phyloP scores from a whole-genome alignment of 257 asterid genomes.

The Marsdenia floribunda region DNA sequence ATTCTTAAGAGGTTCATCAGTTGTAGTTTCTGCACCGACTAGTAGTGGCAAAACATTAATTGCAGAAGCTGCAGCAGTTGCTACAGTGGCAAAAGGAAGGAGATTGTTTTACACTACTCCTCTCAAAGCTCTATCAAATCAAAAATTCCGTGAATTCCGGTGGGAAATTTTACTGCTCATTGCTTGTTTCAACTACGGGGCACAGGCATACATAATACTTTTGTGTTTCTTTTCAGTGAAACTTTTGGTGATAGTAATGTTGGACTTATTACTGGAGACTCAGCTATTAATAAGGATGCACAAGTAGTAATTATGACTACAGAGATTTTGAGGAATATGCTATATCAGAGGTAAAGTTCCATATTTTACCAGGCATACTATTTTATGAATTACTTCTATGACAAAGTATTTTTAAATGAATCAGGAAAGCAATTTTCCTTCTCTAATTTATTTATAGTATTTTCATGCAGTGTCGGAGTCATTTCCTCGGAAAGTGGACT shows the following conservation, averaged over 20 bases:
- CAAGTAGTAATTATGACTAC: slow-evolving; percentile 93
- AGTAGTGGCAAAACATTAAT: slow-evolving; percentile 99
- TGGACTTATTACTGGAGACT: slow-evolving; percentile 97
- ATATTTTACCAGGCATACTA: not conserved
- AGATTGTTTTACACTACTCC: slow-evolving; percentile 96
- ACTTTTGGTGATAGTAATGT: slow-evolving; percentile 87
- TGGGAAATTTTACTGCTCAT: slow-evolving; percentile 18
- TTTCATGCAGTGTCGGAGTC: slow-evolving; percentile 63
- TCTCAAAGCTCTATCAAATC: slow-evolving; percentile 91
- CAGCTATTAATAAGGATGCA: slow-evolving; percentile 95
- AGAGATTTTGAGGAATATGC: slow-evolving; percentile 95
- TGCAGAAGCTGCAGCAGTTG: slow-evolving; percentile 99
- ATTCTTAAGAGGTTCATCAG: slow-evolving; percentile 87
- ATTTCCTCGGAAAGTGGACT: slow-evolving; percentile 79
- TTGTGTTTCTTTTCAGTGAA: slow-evolving; percentile 49
- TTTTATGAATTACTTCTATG: not conserved
- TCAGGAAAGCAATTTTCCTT: not conserved
- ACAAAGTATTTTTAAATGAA: not conserved
- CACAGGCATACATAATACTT: slow-evolving; percentile 4
- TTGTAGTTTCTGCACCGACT: slow-evolving; percentile 99
- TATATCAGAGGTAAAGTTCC: slow-evolving; percentile 62
- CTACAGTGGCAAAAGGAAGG: slow-evolving; percentile 79
- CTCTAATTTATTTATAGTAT: not conserved
- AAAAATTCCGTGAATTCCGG: slow-evolving; percentile 98
- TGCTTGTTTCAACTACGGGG: not conserved